phyloP scores from a whole-genome alignment of 164 flowering plant species.

The Aristolochia fimbriata region DNA sequence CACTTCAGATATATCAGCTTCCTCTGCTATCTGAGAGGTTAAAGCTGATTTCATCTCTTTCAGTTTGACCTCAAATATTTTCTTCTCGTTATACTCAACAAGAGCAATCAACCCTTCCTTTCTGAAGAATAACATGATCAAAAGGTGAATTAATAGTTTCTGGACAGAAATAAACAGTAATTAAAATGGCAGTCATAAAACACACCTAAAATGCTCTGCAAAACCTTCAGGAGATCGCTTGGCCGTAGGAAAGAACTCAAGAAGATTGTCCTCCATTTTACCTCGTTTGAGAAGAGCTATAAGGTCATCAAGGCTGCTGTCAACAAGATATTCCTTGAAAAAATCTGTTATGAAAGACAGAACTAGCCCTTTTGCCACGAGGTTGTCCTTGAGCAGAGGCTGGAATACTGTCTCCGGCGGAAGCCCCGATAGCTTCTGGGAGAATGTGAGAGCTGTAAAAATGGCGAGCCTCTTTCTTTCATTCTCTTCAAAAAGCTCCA shows the following conservation, averaged over 20 bases:
- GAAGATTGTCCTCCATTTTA: slow-evolving; percentile 87
- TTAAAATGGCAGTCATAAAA: slow-evolving; percentile 6
- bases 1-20: slow-evolving; percentile 75
- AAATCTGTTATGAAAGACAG: slow-evolving; percentile 84
- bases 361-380: slow-evolving; percentile 92
- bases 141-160: neutral
- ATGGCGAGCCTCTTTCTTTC: slow-evolving; percentile 94
- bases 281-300: slow-evolving; percentile 85
- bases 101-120: slow-evolving; percentile 61
- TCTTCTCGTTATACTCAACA: slow-evolving; percentile 92
- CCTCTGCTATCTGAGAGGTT: slow-evolving; percentile 82
- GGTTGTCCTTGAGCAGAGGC: slow-evolving; percentile 92
- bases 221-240: slow-evolving; percentile 81
- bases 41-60: slow-evolving; percentile 90
- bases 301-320: slow-evolving; percentile 87
- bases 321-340: slow-evolving; percentile 90
- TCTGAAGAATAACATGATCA: slow-evolving; percentile 25
- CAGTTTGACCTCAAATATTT: slow-evolving; percentile 83
- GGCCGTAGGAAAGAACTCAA: slow-evolving; percentile 75
- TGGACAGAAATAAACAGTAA: neutral
- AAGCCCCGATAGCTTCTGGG: slow-evolving; percentile 94
- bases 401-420: slow-evolving; percentile 98
- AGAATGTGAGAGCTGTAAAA: slow-evolving; percentile 94
- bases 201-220: slow-evolving; percentile 92
- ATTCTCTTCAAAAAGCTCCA: slow-evolving; percentile 96